Percentiles rank a stretch among this genome's conserved stretches.
phyloP scores from a whole-genome alignment of 441 rosid genomes.

The Arabidopsis hybrid region DNA sequence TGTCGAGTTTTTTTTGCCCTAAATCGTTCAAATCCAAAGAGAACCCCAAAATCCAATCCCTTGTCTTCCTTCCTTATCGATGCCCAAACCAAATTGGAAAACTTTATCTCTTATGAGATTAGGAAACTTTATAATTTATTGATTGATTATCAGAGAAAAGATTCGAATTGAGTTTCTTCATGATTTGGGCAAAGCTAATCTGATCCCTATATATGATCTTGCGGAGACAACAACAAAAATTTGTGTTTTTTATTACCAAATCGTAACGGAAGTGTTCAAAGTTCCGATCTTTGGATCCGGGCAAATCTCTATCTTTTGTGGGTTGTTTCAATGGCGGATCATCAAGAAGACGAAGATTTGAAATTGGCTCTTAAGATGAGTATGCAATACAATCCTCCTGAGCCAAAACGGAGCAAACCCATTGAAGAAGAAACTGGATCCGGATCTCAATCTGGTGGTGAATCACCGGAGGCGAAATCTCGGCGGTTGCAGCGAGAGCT shows the following conservation, averaged over 20 bases:
- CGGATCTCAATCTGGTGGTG: conserved; percentile 37
- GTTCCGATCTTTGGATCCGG: conserved; percentile 19
- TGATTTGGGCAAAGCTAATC: background rate
- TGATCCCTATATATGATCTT: conserved; percentile 1
- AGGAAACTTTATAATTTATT: background rate
- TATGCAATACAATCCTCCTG: conserved; percentile 87
- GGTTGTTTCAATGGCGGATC: conserved; percentile 80
- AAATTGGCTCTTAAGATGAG: conserved; percentile 88
- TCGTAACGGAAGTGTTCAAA: conserved; percentile 39
- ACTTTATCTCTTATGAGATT: background rate
- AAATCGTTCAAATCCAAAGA: background rate
- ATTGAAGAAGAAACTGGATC: conserved; percentile 64
- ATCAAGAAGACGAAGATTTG: conserved; percentile 90
- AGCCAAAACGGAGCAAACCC: conserved; percentile 94
- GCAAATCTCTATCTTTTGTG: background rate
- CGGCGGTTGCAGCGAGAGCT: conserved; percentile 81
- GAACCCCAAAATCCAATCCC: background rate
- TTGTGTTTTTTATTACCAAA: conserved; percentile 4
- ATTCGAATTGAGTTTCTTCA: background rate
- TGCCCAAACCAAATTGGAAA: conserved; percentile 13
- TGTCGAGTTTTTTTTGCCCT: background rate
- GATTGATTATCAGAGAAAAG: background rate
- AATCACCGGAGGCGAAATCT: conserved; percentile 66
- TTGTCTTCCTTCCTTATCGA: background rate
- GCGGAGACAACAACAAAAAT: background rate